Percentiles rank a stretch among this genome's conserved stretches.
Evolutionary conservation across 129 eudicot species (phyloP).

Genomic region (Logfia minima): DNA sequence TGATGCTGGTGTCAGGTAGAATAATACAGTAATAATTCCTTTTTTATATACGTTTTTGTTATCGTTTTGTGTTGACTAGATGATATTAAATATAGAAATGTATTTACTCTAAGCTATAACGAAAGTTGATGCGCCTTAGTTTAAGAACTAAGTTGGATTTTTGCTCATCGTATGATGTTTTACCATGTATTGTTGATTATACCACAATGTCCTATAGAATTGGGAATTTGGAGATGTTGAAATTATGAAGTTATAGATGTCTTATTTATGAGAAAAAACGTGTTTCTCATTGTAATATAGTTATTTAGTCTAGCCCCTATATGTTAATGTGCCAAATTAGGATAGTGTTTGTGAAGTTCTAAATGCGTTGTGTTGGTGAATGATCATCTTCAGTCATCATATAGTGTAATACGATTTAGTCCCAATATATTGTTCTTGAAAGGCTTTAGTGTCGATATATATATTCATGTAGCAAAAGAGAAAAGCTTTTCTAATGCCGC

Average conservation of each 20-base stretch:
- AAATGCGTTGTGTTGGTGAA: background rate
- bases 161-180: background rate
- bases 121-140: background rate
- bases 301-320: background rate
- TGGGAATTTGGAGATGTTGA: background rate
- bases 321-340: background rate
- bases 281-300: background rate
- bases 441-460: background rate
- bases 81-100: background rate
- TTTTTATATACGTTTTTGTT: background rate
- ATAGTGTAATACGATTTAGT: background rate
- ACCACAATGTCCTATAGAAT: too few relatives aligned
- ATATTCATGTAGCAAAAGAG: too few relatives aligned
- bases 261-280: background rate
- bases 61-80: background rate
- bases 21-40: background rate
- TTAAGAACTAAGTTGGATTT: background rate
- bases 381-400: background rate
- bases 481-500: background rate
- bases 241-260: background rate
- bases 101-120: too few relatives aligned
- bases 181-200: background rate
- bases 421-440: background rate
- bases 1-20: conserved; percentile 77
- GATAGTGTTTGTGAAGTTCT: background rate